Evolutionary conservation across 2,329 filamentous ascomycete species (phyloP), one percentile per base, ranked within the genome.

Genomic region (Monosporascus sp.): DNA sequence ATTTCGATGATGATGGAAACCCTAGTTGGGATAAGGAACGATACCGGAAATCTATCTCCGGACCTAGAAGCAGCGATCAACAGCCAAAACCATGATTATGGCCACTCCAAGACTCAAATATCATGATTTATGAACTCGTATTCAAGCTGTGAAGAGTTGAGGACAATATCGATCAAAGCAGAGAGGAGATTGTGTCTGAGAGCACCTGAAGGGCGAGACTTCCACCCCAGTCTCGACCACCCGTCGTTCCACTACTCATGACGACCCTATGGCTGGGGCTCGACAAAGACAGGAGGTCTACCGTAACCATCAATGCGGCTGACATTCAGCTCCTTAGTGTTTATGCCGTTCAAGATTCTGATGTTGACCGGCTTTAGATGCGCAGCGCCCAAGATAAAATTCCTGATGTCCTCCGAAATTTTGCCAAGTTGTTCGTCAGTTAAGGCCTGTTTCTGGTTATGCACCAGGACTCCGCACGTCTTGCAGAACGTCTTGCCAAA

Each of bases 1-100:
- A 86, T 51, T 95, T 96, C 70, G 86, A 93, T 61, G 85, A 95
- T 37, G 87, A 97, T 68, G 93, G 93, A 1, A 84, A 89, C 60
- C 91, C 92, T 0, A 74, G 84, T 2, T 89, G 86, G 84, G 66
- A 68, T 47, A 62, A 59, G 49, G 52, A 55, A 15, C 60, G 62
- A 14, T 68, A 68, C 47, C 63, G 54, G 49, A 63, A 61, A 28
- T 28, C 43, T 17, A 14, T 14, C 17, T n/a, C 43, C 6, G 6
- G 8, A n/a, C 14, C 43, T 28, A 28, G 3, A 24, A n/a, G 43
- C 43, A 11, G 22, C 24, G 20, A 26, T 28, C 24, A 17, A 46
- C 14, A n/a, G n/a, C 26, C 22, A 1, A 14, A 18, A 24, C 3
- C 17, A 46, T 46, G 26, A 46, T 7, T 46, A 46, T 9, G 22